Base-by-base conservation (phyloP, 2,329 filamentous ascomycete species). In the Alternaria hordeiaustralica region DNA sequence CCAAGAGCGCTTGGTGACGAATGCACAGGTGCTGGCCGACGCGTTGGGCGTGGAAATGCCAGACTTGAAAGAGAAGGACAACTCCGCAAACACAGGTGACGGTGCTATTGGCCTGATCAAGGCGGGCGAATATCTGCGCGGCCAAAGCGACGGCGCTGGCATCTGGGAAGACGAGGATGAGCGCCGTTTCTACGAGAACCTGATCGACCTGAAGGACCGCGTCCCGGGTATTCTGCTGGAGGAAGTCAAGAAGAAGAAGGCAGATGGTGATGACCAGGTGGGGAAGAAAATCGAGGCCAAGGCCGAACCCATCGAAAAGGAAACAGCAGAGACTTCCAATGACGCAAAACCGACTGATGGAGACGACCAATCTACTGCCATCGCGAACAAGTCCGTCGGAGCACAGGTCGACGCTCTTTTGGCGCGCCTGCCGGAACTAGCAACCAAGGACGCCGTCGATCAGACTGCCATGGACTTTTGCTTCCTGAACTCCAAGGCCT, bases 151-250 rank as follows among this genome's bases (percentile, higher is more conserved):
- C 63, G 94, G 94, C 20, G 88, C 94, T 23, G 96, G 96, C 0
- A 98, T 99, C 66, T 99, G 96, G 96, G 94, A 97, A 82, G 96
- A 99, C 72, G 96, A 99, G 76, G 96, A 99, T 58, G 95, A 99
- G 81, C 90, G 96, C 63, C 92, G 96, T 64, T 99, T 99, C 79
- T 99, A 99, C 81, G 96, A 99, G 83, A 98, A 97, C 68, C 81
- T 99, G 11, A 92, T 97, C 12, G 96, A 99, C 76, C 84, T 99
- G 15, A 97, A 96, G 77, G 96, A 96, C 71, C 96, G 97, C 72
- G 96, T 99, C 3, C 96, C 96, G 0, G 91, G 91, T 2, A 96
- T 99, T 71, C 84, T 99, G 9, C 87, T 99, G 1, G 96, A 99
- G 75, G 96, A 98, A 71, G 89, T 89, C 57, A 97, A 96, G 81